Conservation (phyloP, 768 basidiomycete genomes). For the Tylopilus rubrobrunneus region DNA sequence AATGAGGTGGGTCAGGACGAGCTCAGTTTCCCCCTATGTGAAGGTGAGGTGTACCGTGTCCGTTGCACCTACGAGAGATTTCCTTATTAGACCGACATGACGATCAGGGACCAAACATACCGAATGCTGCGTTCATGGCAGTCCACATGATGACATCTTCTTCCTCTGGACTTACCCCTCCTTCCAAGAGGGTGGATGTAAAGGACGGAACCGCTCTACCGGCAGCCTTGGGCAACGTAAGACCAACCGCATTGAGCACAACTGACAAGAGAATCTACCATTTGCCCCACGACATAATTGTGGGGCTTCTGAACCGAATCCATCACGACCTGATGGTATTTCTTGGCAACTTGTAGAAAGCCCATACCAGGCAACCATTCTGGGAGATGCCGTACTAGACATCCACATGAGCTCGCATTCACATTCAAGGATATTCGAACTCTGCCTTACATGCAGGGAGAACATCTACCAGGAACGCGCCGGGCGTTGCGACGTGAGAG, state of each 20-base stretch:
- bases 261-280: conserved; percentile 30
- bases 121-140: background rate
- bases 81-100: background rate
- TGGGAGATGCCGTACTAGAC: conserved; percentile 28
- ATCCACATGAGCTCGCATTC: background rate
- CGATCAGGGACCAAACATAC: background rate
- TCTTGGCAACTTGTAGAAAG: conserved; percentile 31
- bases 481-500: background rate
- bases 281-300: conserved; percentile 40
- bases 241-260: background rate
- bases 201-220: conserved; percentile 20
- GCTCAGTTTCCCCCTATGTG: conserved; percentile 38
- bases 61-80: background rate
- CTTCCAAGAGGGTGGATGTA: conserved; percentile 11
- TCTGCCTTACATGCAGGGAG: conserved; percentile 18
- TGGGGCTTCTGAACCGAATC: conserved; percentile 44
- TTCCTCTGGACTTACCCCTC: conserved; percentile 12
- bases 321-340: conserved; percentile 24
- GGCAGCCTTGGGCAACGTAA: conserved; percentile 9
- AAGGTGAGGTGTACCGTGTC: background rate
- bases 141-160: conserved; percentile 23
- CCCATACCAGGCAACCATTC: conserved; percentile 35
- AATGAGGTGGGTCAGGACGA: background rate
- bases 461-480: conserved; percentile 16
- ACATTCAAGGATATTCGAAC: no score